Evolutionary conservation across 345 rosid genomes (phyloP).

Genomic region (Garcia nutans): DNA sequence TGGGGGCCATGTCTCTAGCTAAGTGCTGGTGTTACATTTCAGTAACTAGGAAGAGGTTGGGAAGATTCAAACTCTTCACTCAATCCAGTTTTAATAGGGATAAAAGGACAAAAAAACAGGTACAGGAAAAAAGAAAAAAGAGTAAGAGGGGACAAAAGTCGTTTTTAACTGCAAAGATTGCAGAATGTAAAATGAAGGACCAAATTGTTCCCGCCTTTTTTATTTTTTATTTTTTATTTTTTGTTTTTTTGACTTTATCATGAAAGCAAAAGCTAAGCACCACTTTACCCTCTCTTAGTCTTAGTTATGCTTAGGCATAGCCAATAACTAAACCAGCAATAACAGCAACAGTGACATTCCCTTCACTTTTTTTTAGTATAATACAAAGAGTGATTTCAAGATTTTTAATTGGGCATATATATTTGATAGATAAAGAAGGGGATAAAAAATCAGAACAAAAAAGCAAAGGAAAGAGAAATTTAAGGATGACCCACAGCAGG

Average conservation of each 20-base stretch:
- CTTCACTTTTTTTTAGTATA: neutral
- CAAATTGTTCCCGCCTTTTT: slow-evolving; percentile 33
- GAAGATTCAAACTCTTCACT: too few relatives aligned
- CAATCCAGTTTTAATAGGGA: too few relatives aligned
- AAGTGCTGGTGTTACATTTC: too few relatives aligned
- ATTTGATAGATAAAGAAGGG: neutral
- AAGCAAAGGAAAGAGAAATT: neutral
- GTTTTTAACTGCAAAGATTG: neutral
- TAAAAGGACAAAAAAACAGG: neutral
- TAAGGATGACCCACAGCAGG: slow-evolving; percentile 38
- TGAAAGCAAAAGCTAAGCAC: neutral
- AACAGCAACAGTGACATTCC: neutral
- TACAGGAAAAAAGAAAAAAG: too few relatives aligned
- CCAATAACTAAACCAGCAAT: slow-evolving; percentile 1
- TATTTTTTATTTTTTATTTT: too few relatives aligned
- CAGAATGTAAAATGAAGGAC: slow-evolving; percentile 21
- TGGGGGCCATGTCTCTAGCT: too few relatives aligned
- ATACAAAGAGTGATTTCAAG: neutral
- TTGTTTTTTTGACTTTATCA: slow-evolving; percentile 17
- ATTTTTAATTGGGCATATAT: slow-evolving; percentile 7
- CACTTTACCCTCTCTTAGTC: slow-evolving; percentile 7
- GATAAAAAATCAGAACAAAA: neutral
- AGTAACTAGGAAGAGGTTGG: too few relatives aligned
- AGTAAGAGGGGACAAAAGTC: slow-evolving; percentile 16
- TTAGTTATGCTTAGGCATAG: neutral